Conservation (phyloP, 345 rosid genomes). For the Brassica carinata region DNA sequence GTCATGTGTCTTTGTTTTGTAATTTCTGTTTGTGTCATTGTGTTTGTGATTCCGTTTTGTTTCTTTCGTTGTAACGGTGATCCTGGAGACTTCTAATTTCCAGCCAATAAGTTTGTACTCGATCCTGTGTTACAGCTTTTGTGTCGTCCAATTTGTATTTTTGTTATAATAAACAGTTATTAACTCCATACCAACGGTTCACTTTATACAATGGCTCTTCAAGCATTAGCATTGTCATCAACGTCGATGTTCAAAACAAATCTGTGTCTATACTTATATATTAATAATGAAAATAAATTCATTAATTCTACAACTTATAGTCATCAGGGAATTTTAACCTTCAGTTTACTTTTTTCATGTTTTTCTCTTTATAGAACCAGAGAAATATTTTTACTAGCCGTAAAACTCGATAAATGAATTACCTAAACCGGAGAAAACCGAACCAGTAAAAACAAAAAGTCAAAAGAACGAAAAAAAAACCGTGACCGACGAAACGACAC, state of each 20-base stretch:
- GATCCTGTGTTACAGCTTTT: conserved; percentile 6
- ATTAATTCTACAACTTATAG: not conserved
- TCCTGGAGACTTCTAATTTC: conserved; percentile 33
- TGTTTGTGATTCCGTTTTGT: conserved; percentile 8
- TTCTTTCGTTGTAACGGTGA: conserved; percentile 18
- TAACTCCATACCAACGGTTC: not conserved
- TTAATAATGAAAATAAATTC: not conserved
- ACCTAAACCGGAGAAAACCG: too few relatives aligned
- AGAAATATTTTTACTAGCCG: too few relatives aligned
- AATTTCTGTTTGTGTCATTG: conserved; percentile 9
- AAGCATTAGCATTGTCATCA: not conserved
- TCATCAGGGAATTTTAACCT: not conserved
- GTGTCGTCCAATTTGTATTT: not conserved
- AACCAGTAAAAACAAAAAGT: not conserved
- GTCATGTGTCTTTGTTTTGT: conserved; percentile 13
- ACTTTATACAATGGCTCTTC: not conserved
- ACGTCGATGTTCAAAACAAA: not conserved
- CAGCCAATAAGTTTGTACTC: conserved; percentile 31
- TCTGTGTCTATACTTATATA: not conserved
- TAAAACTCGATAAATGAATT: too few relatives aligned
- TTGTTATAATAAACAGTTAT: conserved; percentile 8
- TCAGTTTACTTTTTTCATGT: too few relatives aligned
- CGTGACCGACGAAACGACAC: conserved; percentile 13
- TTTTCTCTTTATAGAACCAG: too few relatives aligned
- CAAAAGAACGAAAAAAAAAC: not conserved